Base-by-base conservation (phyloP, 2,329 filamentous ascomycete genomes). In the Furcasterigmium furcatum region DNA sequence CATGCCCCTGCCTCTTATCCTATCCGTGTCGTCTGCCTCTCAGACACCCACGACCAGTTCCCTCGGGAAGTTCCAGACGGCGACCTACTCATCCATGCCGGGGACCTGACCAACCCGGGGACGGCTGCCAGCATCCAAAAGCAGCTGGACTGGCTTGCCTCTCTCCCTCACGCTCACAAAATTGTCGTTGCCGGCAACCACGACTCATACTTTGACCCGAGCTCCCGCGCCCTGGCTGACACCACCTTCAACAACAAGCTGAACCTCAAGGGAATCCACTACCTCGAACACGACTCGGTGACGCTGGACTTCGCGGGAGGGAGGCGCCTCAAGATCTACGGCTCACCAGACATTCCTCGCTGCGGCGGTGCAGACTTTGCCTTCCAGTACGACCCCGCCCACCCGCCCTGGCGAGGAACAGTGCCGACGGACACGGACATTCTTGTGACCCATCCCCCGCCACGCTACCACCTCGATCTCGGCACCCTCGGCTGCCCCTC, bases 111-210 rank as follows among this genome's bases (percentile, higher is more conserved):
- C 44, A 84, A 89, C 55, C 71, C 73, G 19, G 92, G 92, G 32
- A 86, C 82, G 9, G 76, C 81, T 1, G 71, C 72, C 12, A 85
- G 90, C 50, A 84, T 97, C 46, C 90, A 96, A 68, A 72, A 70
- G n/a, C 86, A 94, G 57, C 73, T 96, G 36, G 80, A 95, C 70
- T 96, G 90, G 90, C 73, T 96, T 12, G 77, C 74, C 39, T 71
- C 72, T 4, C 77, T 91, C 8, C 87, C 88, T 0, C 90, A 96
- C 59, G 68, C 70, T 29, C 78, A 95, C 63, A 95, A 96, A 65
- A 74, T 96, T 20, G 79, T 91, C 29, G 82, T 97, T 25, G 82
- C 83, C 25, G 92, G 92, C 1, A 96, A 96, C 61, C 92, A 96
- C 63, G 92, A 96, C 60, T 85, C 82, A 56, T 95, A 82, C 71